phyloP scores from a whole-genome alignment of 2,329 filamentous ascomycete genomes.

The Didymella sp. region DNA sequence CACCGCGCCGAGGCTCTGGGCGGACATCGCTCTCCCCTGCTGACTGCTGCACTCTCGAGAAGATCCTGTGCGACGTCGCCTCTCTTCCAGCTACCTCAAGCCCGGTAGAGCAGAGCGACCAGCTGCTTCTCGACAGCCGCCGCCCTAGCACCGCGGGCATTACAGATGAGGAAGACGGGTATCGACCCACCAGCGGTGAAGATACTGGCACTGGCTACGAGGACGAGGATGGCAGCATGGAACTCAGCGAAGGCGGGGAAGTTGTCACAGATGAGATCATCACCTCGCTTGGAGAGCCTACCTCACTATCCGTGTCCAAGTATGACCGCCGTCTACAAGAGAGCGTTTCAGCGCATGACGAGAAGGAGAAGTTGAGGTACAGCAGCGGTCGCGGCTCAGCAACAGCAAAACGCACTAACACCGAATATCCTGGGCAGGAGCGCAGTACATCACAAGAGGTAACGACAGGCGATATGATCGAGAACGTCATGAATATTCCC shows the following conservation, averaged over 20 bases:
- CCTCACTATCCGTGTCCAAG: neutral
- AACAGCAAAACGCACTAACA: neutral
- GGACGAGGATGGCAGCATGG: conserved; percentile 30
- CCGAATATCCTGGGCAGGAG: neutral
- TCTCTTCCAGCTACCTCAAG: neutral
- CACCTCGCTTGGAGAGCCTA: neutral
- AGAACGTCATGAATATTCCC: neutral
- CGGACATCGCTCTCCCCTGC: conserved; percentile 10
- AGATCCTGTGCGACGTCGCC: conserved; percentile 16
- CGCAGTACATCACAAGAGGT: neutral
- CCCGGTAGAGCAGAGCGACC: neutral
- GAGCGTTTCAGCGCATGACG: conserved; percentile 7
- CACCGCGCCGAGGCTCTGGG: neutral
- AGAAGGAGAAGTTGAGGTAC: conserved; percentile 4
- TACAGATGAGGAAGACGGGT: neutral
- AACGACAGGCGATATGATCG: neutral
- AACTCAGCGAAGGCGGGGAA: conserved; percentile 18
- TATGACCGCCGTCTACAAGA: conserved; percentile 3
- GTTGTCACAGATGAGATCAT: neutral
- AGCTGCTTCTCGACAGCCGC: neutral
- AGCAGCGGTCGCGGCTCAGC: neutral
- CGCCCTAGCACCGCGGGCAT: neutral
- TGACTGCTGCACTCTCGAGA: conserved; percentile 23
- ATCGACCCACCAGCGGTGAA: conserved; percentile 14
- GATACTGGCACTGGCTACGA: conserved; percentile 20